phyloP scores from a whole-genome alignment of 306 rosid species.

The Canavalia ensiformis region DNA sequence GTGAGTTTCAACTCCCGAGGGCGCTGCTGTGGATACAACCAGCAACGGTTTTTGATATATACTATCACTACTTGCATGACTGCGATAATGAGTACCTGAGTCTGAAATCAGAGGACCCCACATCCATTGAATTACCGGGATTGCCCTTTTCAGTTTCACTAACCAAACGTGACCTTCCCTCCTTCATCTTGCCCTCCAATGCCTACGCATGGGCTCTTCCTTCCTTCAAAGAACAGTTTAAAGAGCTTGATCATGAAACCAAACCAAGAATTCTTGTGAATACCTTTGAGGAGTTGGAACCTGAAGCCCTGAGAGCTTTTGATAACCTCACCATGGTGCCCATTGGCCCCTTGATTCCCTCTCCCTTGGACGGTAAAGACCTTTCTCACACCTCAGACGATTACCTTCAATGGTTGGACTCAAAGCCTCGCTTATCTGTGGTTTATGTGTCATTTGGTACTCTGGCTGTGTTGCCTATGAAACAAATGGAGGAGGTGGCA shows the following conservation, averaged over 20 bases:
- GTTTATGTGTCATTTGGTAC: constrained; percentile 78
- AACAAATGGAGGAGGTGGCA: constrained; percentile 70
- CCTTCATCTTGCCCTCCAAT: constrained; percentile 32
- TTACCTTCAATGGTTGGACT: constrained; percentile 64
- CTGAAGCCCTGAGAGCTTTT: constrained; percentile 45
- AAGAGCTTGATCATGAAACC: constrained; percentile 32
- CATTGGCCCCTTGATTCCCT: constrained; percentile 74
- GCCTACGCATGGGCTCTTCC: constrained; percentile 41
- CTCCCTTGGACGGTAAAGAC: constrained; percentile 49
- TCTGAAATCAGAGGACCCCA: not conserved
- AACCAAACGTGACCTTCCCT: constrained; percentile 44
- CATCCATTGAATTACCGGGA: constrained; percentile 44
- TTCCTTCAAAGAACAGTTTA: constrained; percentile 38
- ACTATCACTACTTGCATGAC: constrained; percentile 54
- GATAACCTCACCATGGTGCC: constrained; percentile 38
- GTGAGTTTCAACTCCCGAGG: constrained; percentile 44
- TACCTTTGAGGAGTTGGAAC: constrained; percentile 58
- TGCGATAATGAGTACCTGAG: constrained; percentile 22
- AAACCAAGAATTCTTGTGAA: constrained; percentile 52
- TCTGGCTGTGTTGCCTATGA: constrained; percentile 41
- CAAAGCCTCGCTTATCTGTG: constrained; percentile 55
- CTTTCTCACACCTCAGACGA: not conserved
- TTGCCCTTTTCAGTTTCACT: constrained; percentile 43
- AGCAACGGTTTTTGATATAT: constrained; percentile 51
- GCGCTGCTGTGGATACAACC: constrained; percentile 58